Evolutionary conservation across 2,329 filamentous ascomycete genomes (phyloP).

Genomic region (Apiospora phragmitis): DNA sequence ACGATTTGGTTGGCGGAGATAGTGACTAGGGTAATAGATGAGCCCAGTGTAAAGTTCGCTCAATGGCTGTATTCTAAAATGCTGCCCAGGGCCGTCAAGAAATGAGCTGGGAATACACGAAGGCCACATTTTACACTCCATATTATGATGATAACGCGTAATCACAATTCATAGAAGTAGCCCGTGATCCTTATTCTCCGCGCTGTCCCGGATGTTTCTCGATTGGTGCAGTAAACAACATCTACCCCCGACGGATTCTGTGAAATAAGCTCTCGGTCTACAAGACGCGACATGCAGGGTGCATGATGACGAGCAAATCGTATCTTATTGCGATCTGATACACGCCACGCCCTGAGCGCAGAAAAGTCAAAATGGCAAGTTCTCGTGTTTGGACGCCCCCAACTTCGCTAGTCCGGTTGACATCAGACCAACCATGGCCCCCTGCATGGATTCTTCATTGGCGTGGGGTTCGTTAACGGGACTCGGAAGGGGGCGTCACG

Average conservation of each 20-base stretch:
- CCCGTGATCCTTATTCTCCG: background rate
- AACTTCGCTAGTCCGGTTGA: background rate
- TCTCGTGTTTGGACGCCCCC: background rate
- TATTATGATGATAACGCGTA: background rate
- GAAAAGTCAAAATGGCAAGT: background rate
- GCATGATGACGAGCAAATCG: background rate
- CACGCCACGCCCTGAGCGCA: background rate
- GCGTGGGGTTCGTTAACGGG: background rate
- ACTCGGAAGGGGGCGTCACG: background rate
- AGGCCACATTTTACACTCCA: background rate
- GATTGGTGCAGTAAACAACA: background rate
- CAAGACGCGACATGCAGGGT: background rate
- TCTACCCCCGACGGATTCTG: background rate
- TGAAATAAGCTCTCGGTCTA: background rate
- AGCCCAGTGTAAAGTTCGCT: slow-evolving; percentile 59
- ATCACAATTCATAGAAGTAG: background rate
- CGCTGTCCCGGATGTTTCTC: no score
- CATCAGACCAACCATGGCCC: background rate
- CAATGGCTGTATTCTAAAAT: slow-evolving; percentile 51
- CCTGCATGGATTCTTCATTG: background rate
- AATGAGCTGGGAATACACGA: background rate
- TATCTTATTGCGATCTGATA: background rate
- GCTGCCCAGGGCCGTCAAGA: background rate
- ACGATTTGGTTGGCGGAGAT: slow-evolving; percentile 61
- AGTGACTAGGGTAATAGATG: slow-evolving; percentile 56